Base-by-base conservation (phyloP, 2,329 filamentous ascomycete genomes). In the Botrytis hyacinthi region DNA sequence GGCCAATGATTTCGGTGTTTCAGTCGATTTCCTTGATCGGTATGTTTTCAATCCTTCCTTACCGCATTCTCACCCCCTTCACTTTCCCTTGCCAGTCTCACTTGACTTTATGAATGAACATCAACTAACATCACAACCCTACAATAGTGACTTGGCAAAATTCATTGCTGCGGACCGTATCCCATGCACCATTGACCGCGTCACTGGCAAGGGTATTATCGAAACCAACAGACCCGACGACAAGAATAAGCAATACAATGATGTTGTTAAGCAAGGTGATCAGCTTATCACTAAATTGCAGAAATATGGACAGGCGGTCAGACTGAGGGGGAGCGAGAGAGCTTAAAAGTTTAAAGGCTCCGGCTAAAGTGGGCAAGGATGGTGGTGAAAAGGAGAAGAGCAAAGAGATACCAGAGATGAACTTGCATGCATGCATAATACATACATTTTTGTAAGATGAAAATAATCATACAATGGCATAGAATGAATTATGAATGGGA, bases 191-290 rank as follows among this genome's bases (percentile, higher is more conserved):
- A 98, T 99, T 79, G 96, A 99, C 84, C 93, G 96, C 72, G 96
- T 99, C 77, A 93, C 95, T 74, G 96, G 95, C 78, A 96, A 97
- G 83, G 95, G 95, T 70, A 93, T 98, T 78, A 98, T 99, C 80
- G 96, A 98, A 88, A 99, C 96, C 62, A 98, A 98, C 85, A 89
- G 96, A 72, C 95, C 95, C 14, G 96, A 98, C 82, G 95, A 97
- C 86, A 99, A 99, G 91, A 98, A 98, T 88, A 98, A 97, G 88
- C 96, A 99, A 85, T 99, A 99, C 84, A 93, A 95, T 79, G 96
- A 99, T 80, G 94, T 98, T 54, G 94, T 99, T 75, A 96, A 96
- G 85, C 96, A 98, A 82, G 96, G 96, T 46, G 96, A 99, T 83
- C 93, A 97, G 84, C 88, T 99, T 76, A 98, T 99, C 82, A 99